Base-by-base conservation (phyloP, 805 yeast genomes). In the Wickerhamomyces silvicola region DNA sequence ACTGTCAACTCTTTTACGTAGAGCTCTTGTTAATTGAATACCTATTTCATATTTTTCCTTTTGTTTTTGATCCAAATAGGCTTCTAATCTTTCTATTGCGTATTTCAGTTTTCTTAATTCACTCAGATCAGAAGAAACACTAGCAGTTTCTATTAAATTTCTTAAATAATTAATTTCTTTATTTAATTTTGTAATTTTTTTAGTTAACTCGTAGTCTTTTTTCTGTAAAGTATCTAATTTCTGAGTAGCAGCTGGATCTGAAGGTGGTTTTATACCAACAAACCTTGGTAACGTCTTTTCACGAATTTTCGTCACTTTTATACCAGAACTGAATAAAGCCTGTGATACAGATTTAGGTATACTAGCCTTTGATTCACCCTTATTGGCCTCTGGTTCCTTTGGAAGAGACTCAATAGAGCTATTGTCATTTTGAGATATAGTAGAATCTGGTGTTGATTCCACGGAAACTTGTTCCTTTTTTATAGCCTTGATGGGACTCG, bases 21-120 rank as follows among this genome's bases (percentile, higher is more conserved):
- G 45, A 16, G 62, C 60, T 27, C 68, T 54, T 16, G 68, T 60
- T 22, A 65, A 37, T 26, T 50, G 43, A 6, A 64, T 60, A 11
- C 68, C 70, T 4, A 61, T 45, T 24, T 64, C 70, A 41, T 65
- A 64, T 39, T 59, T 60, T 42, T 64, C 64, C 44, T 64, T 65
- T 28, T 54, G 57, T 41, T 65, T 64, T 28, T 51, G 54, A 30
- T 65, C 70, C 12, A 62, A 42, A 28, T 57, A 65, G 22, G 57
- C 61, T 36, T 64, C 62, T 24, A 65, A 37, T 40, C 55, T 58
- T 12, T 38, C 48, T 18, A 64, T 52, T 8, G 68, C 70, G 12
- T 40, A 42, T 29, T 52, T 43, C 24, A 65, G 37, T 35, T 62
- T 63, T 27, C 59, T 51, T n/a, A 55, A 35, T 33, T 65, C 70